These are phyloP conservation scores for Conidiobolus coronatus DNA, from an alignment of 371 early-diverging fungal species.

Conservation along the genomic window DNA sequence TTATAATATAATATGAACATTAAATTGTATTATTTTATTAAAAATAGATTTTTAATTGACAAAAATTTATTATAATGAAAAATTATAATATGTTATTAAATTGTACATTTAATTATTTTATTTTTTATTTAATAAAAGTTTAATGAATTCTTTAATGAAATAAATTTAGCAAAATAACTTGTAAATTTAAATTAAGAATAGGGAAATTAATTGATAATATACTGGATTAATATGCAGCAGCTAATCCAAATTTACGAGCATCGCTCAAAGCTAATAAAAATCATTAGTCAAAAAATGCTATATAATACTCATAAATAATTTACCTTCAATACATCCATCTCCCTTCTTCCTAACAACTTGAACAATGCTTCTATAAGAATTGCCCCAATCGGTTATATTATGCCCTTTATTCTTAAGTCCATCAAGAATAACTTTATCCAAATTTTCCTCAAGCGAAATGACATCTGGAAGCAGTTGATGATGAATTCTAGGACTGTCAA, in stretches of 20 bases:
- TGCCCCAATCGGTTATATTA: background rate
- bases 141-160: no score
- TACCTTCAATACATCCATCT: background rate
- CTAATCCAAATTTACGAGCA: background rate
- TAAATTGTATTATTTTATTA: no score
- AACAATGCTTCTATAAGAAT: background rate
- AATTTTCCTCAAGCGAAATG: background rate
- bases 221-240: background rate
- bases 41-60: no score
- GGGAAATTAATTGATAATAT: background rate
- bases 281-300: background rate
- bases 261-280: background rate
- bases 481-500: conserved; percentile 71
- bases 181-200: background rate
- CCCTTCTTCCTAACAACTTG: background rate
- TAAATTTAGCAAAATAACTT: no score
- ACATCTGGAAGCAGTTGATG: conserved; percentile 75
- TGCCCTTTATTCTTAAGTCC: background rate
- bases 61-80: no score
- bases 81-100: no score
- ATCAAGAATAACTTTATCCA: background rate
- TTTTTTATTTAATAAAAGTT: no score
- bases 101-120: no score
- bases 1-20: no score
- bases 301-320: background rate